Conservation (phyloP, 2,329 filamentous ascomycete species). For the Celoporthe dispersa region DNA sequence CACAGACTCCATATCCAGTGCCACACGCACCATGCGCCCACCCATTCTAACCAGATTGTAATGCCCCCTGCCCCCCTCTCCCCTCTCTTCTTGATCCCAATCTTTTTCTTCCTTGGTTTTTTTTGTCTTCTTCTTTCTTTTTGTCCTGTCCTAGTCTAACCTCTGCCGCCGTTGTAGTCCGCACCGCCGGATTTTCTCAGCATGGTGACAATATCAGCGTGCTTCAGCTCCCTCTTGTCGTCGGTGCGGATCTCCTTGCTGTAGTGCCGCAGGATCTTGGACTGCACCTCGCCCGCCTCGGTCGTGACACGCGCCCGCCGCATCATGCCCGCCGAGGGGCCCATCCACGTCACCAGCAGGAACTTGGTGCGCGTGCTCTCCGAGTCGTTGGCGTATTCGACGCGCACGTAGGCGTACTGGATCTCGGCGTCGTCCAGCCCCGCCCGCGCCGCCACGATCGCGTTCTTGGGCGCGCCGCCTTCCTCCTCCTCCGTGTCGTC, state of each 20-base stretch:
- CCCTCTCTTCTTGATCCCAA: background rate
- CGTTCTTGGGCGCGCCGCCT: constrained; percentile 67
- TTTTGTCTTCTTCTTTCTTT: background rate
- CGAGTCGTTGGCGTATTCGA: constrained; percentile 73
- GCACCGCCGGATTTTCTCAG: constrained; percentile 70
- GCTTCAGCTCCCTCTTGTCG: constrained; percentile 63
- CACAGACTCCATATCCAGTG: background rate
- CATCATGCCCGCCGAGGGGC: constrained; percentile 68
- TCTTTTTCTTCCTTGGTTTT: background rate
- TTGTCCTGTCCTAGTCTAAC: constrained; percentile 38
- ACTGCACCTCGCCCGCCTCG: constrained; percentile 63
- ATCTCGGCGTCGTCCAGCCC: constrained; percentile 63
- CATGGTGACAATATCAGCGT: constrained; percentile 63
- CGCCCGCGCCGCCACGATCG: constrained; percentile 57
- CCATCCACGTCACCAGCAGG: constrained; percentile 70
- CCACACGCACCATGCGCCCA: background rate
- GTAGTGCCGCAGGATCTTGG: constrained; percentile 67
- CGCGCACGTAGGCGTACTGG: constrained; percentile 68
- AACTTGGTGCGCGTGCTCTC: constrained; percentile 73
- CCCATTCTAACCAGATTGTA: background rate
- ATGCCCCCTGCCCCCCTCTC: background rate
- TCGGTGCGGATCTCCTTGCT: constrained; percentile 67
- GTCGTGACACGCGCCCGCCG: constrained; percentile 71
- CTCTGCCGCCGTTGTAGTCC: constrained; percentile 71
- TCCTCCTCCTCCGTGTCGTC: constrained; percentile 70